Percentiles rank a stretch among this genome's conserved stretches.
phyloP scores from a whole-genome alignment of 768 basidiomycete genomes.

The Heimioporus sp. region DNA sequence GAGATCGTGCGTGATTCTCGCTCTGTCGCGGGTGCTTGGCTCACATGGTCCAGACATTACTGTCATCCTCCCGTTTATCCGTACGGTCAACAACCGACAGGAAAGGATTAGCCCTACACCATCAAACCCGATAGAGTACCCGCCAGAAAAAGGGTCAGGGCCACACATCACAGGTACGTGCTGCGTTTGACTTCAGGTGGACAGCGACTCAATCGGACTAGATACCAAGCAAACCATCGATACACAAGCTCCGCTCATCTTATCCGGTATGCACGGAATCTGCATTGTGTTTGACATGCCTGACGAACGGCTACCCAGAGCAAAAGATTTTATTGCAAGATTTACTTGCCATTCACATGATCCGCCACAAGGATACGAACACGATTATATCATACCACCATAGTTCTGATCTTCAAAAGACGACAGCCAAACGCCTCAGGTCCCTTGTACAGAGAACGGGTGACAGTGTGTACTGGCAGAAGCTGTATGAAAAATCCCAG shows the following conservation, averaged over 20 bases:
- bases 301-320: conserved; percentile 4
- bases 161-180: conserved; percentile 16
- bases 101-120: conserved; percentile 11
- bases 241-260: conserved; percentile 32
- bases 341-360: conserved; percentile 39
- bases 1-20: conserved; percentile 36
- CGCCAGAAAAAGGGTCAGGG: conserved; percentile 1
- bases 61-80: conserved; percentile 40
- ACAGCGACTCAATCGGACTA: conserved; percentile 4
- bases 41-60: conserved; percentile 37
- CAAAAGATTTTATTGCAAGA: conserved; percentile 31
- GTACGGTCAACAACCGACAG: conserved; percentile 34
- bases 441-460: conserved; percentile 32
- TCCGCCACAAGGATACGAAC: conserved; percentile 25
- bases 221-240: conserved; percentile 28
- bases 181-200: not conserved
- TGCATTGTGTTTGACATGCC: not conserved
- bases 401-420: conserved; percentile 21
- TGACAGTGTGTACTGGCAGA: conserved; percentile 37
- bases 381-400: conserved; percentile 38
- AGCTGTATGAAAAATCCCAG: conserved; percentile 28
- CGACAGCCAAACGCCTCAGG: conserved; percentile 26
- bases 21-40: not conserved
- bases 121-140: conserved; percentile 11
- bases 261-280: conserved; percentile 15